Conservation (phyloP, 306 rosid species). For the Arachis stenosperma region DNA sequence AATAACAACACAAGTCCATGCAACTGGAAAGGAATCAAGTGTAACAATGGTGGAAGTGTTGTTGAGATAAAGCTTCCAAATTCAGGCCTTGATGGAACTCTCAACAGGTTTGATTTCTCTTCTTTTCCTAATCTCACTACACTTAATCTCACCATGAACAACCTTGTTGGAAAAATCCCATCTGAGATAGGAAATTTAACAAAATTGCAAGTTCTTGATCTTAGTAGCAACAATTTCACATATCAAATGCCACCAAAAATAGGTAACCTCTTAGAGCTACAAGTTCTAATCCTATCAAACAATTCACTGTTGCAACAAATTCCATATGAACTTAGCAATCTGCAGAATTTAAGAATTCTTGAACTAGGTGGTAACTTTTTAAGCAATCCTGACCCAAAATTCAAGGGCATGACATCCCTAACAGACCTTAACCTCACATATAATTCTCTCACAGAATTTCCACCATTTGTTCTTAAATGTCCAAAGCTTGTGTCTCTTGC, state of each 20-base stretch:
- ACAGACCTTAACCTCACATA: conserved; percentile 24
- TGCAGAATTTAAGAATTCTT: conserved; percentile 41
- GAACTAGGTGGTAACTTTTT: conserved; percentile 33
- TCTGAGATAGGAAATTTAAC: conserved; percentile 35
- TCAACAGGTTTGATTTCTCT: conserved; percentile 43
- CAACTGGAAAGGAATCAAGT: conserved; percentile 36
- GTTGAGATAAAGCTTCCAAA: conserved; percentile 36
- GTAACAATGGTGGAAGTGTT: conserved; percentile 32
- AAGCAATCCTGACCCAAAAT: conserved; percentile 32
- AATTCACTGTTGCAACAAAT: conserved; percentile 34
- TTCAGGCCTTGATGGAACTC: conserved; percentile 34
- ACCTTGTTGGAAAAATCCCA: conserved; percentile 38
- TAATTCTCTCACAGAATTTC: conserved; percentile 31
- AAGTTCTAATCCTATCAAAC: conserved; percentile 26
- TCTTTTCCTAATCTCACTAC: conserved; percentile 39
- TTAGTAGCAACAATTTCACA: conserved; percentile 39
- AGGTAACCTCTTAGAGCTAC: conserved; percentile 35
- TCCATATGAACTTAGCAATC: conserved; percentile 40
- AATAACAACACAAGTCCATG: conserved; percentile 30
- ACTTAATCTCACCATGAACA: conserved; percentile 36
- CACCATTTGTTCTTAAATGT: conserved; percentile 33
- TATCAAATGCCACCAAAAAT: conserved; percentile 29
- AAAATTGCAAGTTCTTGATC: conserved; percentile 34
- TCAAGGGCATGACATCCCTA: conserved; percentile 34
- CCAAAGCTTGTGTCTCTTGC: conserved; percentile 40